Evolutionary conservation across 768 basidiomycete species (phyloP), one percentile per base, ranked within the genome.

Genomic region (Russula griseocarnosa): DNA sequence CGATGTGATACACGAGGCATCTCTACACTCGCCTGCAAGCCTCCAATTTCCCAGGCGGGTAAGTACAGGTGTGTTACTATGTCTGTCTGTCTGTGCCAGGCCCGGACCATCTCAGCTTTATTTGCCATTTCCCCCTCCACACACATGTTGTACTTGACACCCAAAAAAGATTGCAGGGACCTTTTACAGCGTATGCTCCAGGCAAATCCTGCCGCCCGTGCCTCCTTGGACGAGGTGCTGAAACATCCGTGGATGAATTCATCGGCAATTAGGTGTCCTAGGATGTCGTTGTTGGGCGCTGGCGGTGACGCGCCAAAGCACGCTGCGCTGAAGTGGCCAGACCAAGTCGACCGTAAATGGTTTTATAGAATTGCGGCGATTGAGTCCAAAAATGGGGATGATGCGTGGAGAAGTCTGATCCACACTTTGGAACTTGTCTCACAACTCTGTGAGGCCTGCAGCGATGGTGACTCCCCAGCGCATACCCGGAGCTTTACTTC

Each of bases 281-380:
- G 11, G 9, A 26, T 9, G 5, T 13, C 18, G 18, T n/a, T 2
- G 20, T 26, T 30, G 5, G 28, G 42, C 51, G 16, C 26, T 24
- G 34, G 28, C 10, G 6, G 20, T 30, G 32, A 30, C 8, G 22
- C 28, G n/a, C 44, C 51, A 20, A 55, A 7, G 11, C 30, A 42
- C 22, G 58, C 58, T 10, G 52, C 46, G 28, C 47, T 60, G 28
- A 59, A 8, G 46, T 55, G 58, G 53, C 53, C 46, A 26, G 58
- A 55, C 24, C n/a, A 60, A 46, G 26, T 55, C 22, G 46, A 49
- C 36, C n/a, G 8, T 52, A 9, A 16, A 20, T 8, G 0, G 20
- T 53, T 63, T 51, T 9, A 22, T 57, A 24, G 3, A 32, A 14
- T 18, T 32, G 46, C n/a, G 24, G 61, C 47, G 38, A 24, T 49